Evolutionary conservation across 1,139 yeast genomes (phyloP).

Genomic region (Blastobotrys persicus): DNA sequence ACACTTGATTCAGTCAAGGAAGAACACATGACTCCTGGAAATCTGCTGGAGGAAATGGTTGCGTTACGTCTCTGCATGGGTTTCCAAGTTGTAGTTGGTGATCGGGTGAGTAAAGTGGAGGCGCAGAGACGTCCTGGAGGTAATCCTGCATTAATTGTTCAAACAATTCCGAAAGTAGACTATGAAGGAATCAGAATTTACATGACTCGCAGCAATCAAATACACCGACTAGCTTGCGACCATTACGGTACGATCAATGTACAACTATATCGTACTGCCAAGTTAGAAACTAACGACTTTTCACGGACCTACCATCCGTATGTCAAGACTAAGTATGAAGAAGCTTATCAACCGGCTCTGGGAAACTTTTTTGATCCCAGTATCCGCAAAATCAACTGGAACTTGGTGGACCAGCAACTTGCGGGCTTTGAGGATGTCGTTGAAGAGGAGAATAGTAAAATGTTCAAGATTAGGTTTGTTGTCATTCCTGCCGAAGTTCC

Average conservation of each 20-base stretch:
- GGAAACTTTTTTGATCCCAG: conserved; percentile 55
- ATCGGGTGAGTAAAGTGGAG: conserved; percentile 63
- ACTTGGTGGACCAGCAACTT: conserved; percentile 78
- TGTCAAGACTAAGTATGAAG: conserved; percentile 77
- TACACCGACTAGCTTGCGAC: conserved; percentile 77
- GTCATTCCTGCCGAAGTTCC: conserved; percentile 70
- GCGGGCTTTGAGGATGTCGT: conserved; percentile 84
- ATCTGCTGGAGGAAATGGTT: conserved; percentile 82
- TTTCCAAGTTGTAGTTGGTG: conserved; percentile 83
- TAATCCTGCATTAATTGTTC: conserved; percentile 42
- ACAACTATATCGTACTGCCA: conserved; percentile 55
- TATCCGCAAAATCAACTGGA: conserved; percentile 75
- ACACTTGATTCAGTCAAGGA: conserved; percentile 54
- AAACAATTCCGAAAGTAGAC: conserved; percentile 40
- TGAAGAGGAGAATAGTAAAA: conserved; percentile 44
- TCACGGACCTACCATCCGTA: conserved; percentile 46
- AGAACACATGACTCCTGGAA: conserved; percentile 54
- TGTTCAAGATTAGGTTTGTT: conserved; percentile 76
- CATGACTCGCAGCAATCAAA: conserved; percentile 74
- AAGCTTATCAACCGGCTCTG: conserved; percentile 56
- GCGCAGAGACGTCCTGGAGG: conserved; percentile 60
- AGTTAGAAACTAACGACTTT: conserved; percentile 29
- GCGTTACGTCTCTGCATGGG: conserved; percentile 80
- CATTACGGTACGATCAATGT: conserved; percentile 69
- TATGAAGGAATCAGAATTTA: conserved; percentile 62